Base-by-base conservation (phyloP, 2,329 filamentous ascomycete genomes). In the Ascochyta lentis region DNA sequence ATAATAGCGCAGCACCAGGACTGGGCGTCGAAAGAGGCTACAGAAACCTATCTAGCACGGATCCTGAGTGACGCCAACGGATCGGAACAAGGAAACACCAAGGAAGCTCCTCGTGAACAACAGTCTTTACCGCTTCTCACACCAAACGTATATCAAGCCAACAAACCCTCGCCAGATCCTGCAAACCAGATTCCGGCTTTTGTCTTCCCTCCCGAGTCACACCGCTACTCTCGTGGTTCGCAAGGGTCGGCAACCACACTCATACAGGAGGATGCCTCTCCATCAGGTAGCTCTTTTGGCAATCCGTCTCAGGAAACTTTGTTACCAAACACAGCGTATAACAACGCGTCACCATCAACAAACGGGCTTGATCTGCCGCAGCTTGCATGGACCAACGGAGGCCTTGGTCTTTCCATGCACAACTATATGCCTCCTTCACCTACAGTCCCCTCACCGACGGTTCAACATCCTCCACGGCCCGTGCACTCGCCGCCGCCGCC, bases 11-110 rank as follows among this genome's bases (percentile, higher is more conserved):
- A 80, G 59, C 77, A 82, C 55, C 79, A 79, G 7, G 78, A 80
- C 31, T 85, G 82, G 80, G 81, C 83, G 47, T 81, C 82, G 1
- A 82, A 80, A 52, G 81, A 81, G 53, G 80, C 82, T 3, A 83
- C 81, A 3, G 81, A 83, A 56, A 76, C 83, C n/a, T 85, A 83
- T 66, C 69, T 86, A 5, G 79, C 83, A 53, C 77, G 83, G 56
- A 48, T 77, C n/a, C 52, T 77, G 27, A 75, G 72, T 54, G 73
- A 76, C 55, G 72, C 70, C 26, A 72, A 65, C 66, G 82, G 56
- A 46, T 57, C 59, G 26, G 56, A 51, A 47, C 49, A 56, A 42
- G 50, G 59, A 40, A 44, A 38, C n/a, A 15, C 55, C 22, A 53
- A 56, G 38, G 42, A 53, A 48, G 29, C 60, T 33, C 33, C 47